These are phyloP conservation scores for Hypoxylon fragiforme DNA, from an alignment of 495 filamentous ascomycete species.

Conservation along the genomic window DNA sequence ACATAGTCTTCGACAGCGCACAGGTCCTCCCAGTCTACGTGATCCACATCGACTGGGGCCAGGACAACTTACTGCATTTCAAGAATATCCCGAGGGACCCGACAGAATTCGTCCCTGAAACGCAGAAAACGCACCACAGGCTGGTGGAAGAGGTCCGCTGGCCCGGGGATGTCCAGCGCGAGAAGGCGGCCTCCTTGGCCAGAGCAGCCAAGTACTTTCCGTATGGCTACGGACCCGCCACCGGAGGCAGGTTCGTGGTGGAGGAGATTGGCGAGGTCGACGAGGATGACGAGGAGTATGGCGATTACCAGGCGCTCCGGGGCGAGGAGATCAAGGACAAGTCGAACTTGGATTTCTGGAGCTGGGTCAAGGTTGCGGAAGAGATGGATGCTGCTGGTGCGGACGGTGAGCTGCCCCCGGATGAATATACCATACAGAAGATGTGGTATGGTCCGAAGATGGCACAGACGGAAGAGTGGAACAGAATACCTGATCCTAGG, in stretches of 20 bases:
- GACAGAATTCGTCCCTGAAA: constrained; percentile 9
- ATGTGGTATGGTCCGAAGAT: constrained; percentile 5
- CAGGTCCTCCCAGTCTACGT: constrained; percentile 49
- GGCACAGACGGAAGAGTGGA: background rate
- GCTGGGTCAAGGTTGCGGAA: constrained; percentile 30
- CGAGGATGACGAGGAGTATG: constrained; percentile 45
- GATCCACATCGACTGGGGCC: constrained; percentile 42
- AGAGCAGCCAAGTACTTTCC: constrained; percentile 48
- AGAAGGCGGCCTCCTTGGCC: constrained; percentile 37
- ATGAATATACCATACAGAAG: constrained; percentile 19
- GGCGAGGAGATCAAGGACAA: constrained; percentile 34
- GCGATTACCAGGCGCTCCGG: constrained; percentile 44
- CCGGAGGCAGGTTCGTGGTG: constrained; percentile 40
- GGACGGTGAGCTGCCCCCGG: background rate
- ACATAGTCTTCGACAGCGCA: constrained; percentile 46
- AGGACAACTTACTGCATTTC: constrained; percentile 29
- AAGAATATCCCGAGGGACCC: constrained; percentile 9
- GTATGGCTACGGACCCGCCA: constrained; percentile 47
- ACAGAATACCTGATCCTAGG: constrained; percentile 14
- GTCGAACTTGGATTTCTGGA: constrained; percentile 23
- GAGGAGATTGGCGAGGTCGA: constrained; percentile 45
- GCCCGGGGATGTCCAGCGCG: constrained; percentile 35
- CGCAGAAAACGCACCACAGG: constrained; percentile 11
- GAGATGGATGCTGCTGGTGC: constrained; percentile 17
- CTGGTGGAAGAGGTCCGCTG: constrained; percentile 12